Base-by-base conservation (phyloP, 345 rosid species). In the Hirschfeldia incana region DNA sequence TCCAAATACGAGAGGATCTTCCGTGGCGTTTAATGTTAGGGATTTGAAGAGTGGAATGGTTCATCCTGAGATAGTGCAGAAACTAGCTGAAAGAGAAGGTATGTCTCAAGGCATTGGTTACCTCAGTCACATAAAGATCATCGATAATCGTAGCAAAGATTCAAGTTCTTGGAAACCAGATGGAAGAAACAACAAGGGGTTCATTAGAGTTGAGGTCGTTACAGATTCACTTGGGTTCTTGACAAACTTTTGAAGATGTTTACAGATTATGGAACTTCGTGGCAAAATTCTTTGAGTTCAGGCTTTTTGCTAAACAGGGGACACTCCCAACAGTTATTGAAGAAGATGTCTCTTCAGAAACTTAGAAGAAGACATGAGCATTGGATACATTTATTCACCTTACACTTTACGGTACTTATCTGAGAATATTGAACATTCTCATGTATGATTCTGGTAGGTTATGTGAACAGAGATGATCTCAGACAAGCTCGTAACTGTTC, bases 1-100 rank as follows among this genome's bases (percentile, higher is more conserved):
- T 63, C 98, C 99, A 2, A 95, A 95, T 81, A 91, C 93, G 73
- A 88, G 99, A n/a, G 99, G 99, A 69, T 97, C 97, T 33, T 93
- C 99, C 0, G 89, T 95, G 58, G 97, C 98, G 13, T 95, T 95
- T 81, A 95, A 93, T 75, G 78, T 95, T 74, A 86, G 97, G 83
- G 91, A 91, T 67, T 77, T 85, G 73, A 87, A 82, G 73, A 84
- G 78, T 74, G 96, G 92, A 49, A 84, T 93, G 64, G 86, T 95
- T 15, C 85, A 87, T 82, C 99, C 99, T 6, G 98, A 91, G 86
- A 82, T 86, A 29, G 97, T 95, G 74, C 97, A 89, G 86, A 95
- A 88, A 81, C 85, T 91, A 53, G 99, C 97, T 49, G 99, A 95
- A 86, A 86, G 86, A 76, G 98, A 91, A 80, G 92, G 98, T 4